Base-by-base conservation (phyloP, 1,284 basidiomycete species). In the Leccinum laetum region DNA sequence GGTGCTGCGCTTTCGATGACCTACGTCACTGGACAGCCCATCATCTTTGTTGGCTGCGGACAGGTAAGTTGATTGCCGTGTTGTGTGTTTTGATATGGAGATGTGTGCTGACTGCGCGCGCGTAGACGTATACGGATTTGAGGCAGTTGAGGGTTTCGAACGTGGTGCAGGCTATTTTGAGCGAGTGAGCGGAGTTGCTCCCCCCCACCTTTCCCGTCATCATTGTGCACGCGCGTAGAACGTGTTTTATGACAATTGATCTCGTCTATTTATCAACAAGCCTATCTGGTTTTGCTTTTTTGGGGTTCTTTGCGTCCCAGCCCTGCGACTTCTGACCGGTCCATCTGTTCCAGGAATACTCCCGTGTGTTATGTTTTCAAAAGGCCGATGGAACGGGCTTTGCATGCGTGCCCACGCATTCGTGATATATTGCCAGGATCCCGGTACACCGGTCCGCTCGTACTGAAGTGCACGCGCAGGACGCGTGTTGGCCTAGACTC, bases 1-100 rank as follows among this genome's bases (percentile, higher is more conserved):
- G 96, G 96, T 49, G 96, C 96, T 3, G 96, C 96, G 10, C 82
- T 98, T 62, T 96, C 94, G 4, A 98, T 98, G 96, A 97, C 96
- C 52, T 98, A 97, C 78, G 94, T 97, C 55, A 98, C 96, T 4
- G 95, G 96, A 21, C 95, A 98, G 75, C 96, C 96, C 10, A 98
- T 98, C 77, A 84, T 98, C 29, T 98, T 98, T 75, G 95, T 98
- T 68, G 96, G 96, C 11, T 97, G 95, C 74, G 96, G 96, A 52
- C 95, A 97, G 88, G 93, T 93, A 69, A 63, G 87, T 77, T 24
- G 49, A 61, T 60, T 1, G 11, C 46, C 64, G 32, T 64, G 58
- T 49, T 44, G 35, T 32, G 9, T 41, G 39, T 18, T 46, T 46
- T 32, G n/a, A 7, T 32, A 72, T 72, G 63, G 18, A 16, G 21